Base-by-base conservation (phyloP, 2,329 filamentous ascomycete species). In the Pleomassaria siparia region DNA sequence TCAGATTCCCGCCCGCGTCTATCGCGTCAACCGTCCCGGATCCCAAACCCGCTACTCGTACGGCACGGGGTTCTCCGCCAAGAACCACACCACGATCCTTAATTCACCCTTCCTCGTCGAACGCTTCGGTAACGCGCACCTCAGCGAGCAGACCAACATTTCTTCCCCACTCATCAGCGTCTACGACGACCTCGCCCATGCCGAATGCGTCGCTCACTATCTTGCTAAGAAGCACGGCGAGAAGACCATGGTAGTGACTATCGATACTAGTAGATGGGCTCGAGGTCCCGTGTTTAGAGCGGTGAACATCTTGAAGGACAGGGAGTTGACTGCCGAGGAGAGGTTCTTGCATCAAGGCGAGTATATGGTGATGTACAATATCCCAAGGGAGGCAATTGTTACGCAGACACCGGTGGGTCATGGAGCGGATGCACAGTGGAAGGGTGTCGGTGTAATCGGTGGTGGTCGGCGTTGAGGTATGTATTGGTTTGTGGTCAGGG, bases 71-170 rank as follows among this genome's bases (percentile, higher is more conserved):
- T 70, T 70, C 58, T 52, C 44, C 24, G 50, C 66, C 4, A 68
- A 68, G 22, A 70, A 70, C 53, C 67, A 69, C 45, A 63, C 63
- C 40, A 70, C 67, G 1, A 63, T 69, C 46, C n/a, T 69, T 7
- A 53, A 62, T 51, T 57, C 57, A 15, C 16, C 33, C 25, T 33
- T 40, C 11, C 33, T 33, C 18, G 41, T 51, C 30, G 13, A 25
- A 2, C 22, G 28, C 22, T 51, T 49, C 43, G 44, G 32, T 15
- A 20, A 41, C 16, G 43, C 48, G 4, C 51, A 54, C 21, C 43
- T 54, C 15, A 18, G 21, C 25, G 20, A 44, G 29, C 63, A 66
- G 41, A 70, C 67, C 36, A 70, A 70, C 54, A 62, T 69, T 43
- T 63, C 60, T 8, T 63, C 59, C 4, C 67, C 67, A 3, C 63